phyloP scores from a whole-genome alignment of 352 stramenopile genomes.

The Phytopythium litorale region DNA sequence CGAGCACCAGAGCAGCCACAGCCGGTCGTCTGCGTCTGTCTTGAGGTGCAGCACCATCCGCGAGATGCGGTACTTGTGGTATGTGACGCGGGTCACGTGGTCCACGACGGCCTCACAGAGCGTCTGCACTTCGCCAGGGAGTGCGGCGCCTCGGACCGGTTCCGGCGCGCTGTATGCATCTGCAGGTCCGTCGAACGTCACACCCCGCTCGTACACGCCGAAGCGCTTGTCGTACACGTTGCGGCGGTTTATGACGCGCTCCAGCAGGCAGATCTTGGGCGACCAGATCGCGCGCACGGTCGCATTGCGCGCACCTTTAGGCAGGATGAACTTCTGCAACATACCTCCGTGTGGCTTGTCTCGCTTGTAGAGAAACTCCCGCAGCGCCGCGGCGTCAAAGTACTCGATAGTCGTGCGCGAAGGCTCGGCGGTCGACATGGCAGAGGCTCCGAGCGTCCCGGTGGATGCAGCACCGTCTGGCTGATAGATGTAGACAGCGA shows the following conservation, averaged over 20 bases:
- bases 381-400: constrained; percentile 80
- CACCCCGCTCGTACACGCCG: constrained; percentile 90
- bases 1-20: constrained; percentile 95
- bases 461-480: constrained; percentile 6
- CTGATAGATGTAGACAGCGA: constrained; percentile 90
- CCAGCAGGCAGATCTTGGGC: constrained; percentile 93
- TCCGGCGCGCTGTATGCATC: constrained; percentile 84
- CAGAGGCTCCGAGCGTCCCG: background rate
- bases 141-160: constrained; percentile 88
- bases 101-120: constrained; percentile 92
- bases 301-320: constrained; percentile 89
- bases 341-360: constrained; percentile 91
- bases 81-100: constrained; percentile 91
- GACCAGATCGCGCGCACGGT: constrained; percentile 93
- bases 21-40: constrained; percentile 88
- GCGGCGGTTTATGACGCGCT: constrained; percentile 89
- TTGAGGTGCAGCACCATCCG: constrained; percentile 96
- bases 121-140: constrained; percentile 88
- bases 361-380: constrained; percentile 92
- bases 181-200: constrained; percentile 92
- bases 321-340: constrained; percentile 93
- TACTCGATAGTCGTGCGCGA: constrained; percentile 88
- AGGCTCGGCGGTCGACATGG: background rate
- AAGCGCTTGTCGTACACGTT: constrained; percentile 90
- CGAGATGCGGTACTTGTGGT: constrained; percentile 90